phyloP scores from a whole-genome alignment of 306 rosid genomes.

The Citrullus amarus region DNA sequence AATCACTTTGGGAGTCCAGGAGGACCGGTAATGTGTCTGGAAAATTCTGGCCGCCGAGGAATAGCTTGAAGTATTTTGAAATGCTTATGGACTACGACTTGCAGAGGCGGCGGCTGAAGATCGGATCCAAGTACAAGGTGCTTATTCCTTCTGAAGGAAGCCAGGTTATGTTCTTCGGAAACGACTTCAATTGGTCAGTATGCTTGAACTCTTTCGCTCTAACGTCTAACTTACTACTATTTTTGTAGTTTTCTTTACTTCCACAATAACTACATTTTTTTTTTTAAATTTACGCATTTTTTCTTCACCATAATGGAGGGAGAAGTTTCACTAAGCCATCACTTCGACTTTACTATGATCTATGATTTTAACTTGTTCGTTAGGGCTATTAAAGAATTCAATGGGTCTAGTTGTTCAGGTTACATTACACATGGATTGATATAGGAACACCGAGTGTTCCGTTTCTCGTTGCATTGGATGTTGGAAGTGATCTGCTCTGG shows the following conservation, averaged over 20 bases:
- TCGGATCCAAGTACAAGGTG: conserved; percentile 29
- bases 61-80: conserved; percentile 27
- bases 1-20: conserved; percentile 18
- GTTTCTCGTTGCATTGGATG: conserved; percentile 69
- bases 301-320: not conserved
- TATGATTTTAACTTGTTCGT: not conserved
- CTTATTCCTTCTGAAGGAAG: conserved; percentile 52
- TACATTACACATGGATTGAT: conserved; percentile 62
- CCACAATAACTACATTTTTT: not conserved
- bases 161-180: conserved; percentile 44
- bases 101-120: conserved; percentile 30
- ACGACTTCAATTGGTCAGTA: conserved; percentile 61
- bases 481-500: conserved; percentile 72
- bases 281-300: not conserved
- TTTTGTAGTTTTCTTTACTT: not conserved
- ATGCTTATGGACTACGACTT: conserved; percentile 32
- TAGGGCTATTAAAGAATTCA: not conserved
- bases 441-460: conserved; percentile 63
- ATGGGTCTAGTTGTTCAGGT: conserved; percentile 23
- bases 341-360: not conserved
- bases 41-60: conserved; percentile 27
- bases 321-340: not conserved
- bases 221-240: not conserved
- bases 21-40: conserved; percentile 12
- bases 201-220: not conserved